Base-by-base conservation (phyloP, 2,329 filamentous ascomycete genomes). In the Diaporthe humulicola region DNA sequence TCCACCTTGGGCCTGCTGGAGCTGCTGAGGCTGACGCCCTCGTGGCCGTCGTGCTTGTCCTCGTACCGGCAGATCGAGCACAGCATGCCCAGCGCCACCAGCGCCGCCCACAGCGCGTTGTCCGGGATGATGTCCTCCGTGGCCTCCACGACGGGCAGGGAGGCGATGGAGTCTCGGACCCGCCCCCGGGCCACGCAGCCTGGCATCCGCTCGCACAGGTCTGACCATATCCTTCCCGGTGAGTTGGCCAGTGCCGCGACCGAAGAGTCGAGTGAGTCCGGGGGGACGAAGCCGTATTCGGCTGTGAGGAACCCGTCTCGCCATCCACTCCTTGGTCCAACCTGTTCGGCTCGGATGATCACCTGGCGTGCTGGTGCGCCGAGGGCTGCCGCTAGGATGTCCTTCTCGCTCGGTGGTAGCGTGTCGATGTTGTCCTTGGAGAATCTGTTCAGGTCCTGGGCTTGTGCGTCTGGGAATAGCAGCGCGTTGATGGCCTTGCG, bases 331-430 rank as follows among this genome's bases (percentile, higher is more conserved):
- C 80, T 79, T 0, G 85, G 81, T 0, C 88, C 88, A n/a, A 90
- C 86, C 42, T 88, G 86, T 77, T 90, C 87, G 17, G 88, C 88
- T 50, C 88, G 81, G 33, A 88, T 79, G 73, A 90, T 86, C 6
- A 90, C 88, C 78, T 89, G 88, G 15, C 88, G 85, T 30, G 88
- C 88, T 1, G 88, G 88, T 0, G 88, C 88, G 1, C 88, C 88
- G 7, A 90, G 83, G 1, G 88, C 88, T 8, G 88, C 84, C 19
- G 88, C 88, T 1, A 90, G 82, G 6, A 90, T 79, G 69, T 89
- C 86, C 40, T 86, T 84, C 72, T 89, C 87, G 70, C 82, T 82
- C 3, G 84, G 85, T 57, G 86, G 87, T 22, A 90, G 83, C 8
- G 82, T 80, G 76, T 90, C 88, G 42, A 89, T 84, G 74, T 87